Evolutionary conservation across 129 eudicot species (phyloP), one percentile per base, ranked within the genome.

Genomic region (Apium graveolens): DNA sequence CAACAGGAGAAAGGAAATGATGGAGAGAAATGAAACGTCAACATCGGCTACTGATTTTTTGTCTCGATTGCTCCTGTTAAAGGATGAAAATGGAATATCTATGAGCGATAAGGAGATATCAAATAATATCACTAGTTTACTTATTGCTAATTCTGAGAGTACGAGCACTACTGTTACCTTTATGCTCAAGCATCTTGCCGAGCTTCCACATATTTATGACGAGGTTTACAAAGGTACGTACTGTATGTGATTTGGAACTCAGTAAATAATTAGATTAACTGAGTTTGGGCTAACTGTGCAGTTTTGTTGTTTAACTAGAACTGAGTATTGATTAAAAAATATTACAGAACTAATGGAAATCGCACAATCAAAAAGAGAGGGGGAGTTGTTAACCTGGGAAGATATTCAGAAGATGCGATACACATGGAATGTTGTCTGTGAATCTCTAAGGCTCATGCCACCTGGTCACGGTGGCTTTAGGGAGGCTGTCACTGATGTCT

Each of bases 181-280:
- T 86, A n/a, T 14, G 0, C 51, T 49, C 34, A 79, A 76, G 26
- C 76, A 81, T 70, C 84, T 87, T 43, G 87, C 90, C 2, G 83
- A 84, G 68, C 82, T 63, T 79, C 90, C 87, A 7, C 80, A 87
- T 49, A 70, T 87, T 31, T 84, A 81, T 73, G 39, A 79, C 1
- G 39, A 79, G 65, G 90, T 87, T 29, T 73, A 55, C 14, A 60
- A 73, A 81, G 90, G 90, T n/a, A n/a, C n/a, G n/a, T n/a, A n/a
- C n/a, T n/a, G n/a, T n/a, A n/a, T n/a, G n/a, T n/a, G n/a, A n/a
- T n/a, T n/a, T n/a, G n/a, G n/a, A n/a, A n/a, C n/a, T n/a, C n/a
- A n/a, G n/a, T n/a, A n/a, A n/a, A n/a, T n/a, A n/a, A n/a, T n/a
- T n/a, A n/a, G n/a, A n/a, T n/a, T n/a, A n/a, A n/a, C n/a, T n/a